Percentiles rank a stretch among this genome's conserved stretches.
phyloP scores from a whole-genome alignment of 495 filamentous ascomycete species.

The Neurospora africana region DNA sequence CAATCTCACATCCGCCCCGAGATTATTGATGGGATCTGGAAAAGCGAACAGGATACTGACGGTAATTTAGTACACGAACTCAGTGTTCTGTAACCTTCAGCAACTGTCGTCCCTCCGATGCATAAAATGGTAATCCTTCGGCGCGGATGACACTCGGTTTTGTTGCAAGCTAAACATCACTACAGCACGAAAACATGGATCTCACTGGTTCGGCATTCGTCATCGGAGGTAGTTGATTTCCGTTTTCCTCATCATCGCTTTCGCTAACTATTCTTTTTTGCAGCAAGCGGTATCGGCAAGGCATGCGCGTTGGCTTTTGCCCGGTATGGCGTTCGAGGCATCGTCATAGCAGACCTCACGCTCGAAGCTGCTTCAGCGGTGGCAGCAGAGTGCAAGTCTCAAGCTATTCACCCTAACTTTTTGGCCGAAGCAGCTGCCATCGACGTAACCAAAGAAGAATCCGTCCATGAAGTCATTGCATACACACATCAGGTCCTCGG shows the following conservation, averaged over 20 bases:
- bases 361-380: not conserved
- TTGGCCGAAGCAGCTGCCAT: not conserved
- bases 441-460: not conserved
- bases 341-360: not conserved
- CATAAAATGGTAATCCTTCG: not conserved
- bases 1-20: not conserved
- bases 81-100: not conserved
- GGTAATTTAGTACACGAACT: not conserved
- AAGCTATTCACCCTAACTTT: not conserved
- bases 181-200: not conserved
- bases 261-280: not conserved
- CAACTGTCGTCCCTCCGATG: not conserved
- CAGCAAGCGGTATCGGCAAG: not conserved
- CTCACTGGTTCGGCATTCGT: not conserved
- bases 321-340: not conserved
- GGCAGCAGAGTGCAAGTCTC: not conserved
- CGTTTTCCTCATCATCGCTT: not conserved
- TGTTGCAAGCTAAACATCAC: not conserved
- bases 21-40: not conserved
- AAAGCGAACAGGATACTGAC: not conserved
- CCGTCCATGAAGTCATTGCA: not conserved
- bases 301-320: not conserved
- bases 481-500: not conserved
- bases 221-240: not conserved
- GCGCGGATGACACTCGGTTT: not conserved